Conservation (phyloP, 192 early-diverging fungal species). For the Piromyces sp. region DNA sequence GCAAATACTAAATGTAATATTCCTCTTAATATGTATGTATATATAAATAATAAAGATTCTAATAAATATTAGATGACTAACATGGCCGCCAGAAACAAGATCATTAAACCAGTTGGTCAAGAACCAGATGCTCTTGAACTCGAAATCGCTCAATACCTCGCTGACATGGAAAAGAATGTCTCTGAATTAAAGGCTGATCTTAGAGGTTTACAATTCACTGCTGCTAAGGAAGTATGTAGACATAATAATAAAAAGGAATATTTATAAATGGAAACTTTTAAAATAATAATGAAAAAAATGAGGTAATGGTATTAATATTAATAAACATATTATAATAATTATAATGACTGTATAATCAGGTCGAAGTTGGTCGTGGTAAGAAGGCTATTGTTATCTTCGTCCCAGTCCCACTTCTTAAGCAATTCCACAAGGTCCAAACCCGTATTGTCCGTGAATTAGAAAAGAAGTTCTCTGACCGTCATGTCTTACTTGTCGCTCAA, state of each 20-base stretch:
- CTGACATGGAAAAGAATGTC: slow-evolving; percentile 88
- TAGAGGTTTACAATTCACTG: slow-evolving; percentile 79
- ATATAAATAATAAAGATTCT: no score
- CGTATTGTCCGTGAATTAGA: slow-evolving; percentile 95
- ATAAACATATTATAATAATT: no score
- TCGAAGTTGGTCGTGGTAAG: slow-evolving; percentile 83
- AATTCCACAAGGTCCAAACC: slow-evolving; percentile 90
- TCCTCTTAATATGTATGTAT: no score
- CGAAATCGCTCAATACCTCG: slow-evolving; percentile 85
- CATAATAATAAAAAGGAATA: not conserved
- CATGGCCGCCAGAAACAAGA: slow-evolving; percentile 36
- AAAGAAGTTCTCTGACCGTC: slow-evolving; percentile 99
- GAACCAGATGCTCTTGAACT: slow-evolving; percentile 74
- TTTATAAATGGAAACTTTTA: no score
- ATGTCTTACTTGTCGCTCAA: slow-evolving; percentile 86
- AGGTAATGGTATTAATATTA: no score
- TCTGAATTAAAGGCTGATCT: slow-evolving; percentile 94
- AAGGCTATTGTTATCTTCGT: slow-evolving; percentile 95
- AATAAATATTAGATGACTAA: not conserved
- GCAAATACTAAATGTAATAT: no score
- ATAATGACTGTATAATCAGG: slow-evolving; percentile 20
- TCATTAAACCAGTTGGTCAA: slow-evolving; percentile 33
- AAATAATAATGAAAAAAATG: no score
- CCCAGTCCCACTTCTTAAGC: slow-evolving; percentile 83
- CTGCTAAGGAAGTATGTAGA: slow-evolving; percentile 79